Percentiles rank a stretch among this genome's conserved stretches.
Conservation (phyloP, 108 stramenopile genomes). For the Cyclostephanos tholiformis region DNA sequence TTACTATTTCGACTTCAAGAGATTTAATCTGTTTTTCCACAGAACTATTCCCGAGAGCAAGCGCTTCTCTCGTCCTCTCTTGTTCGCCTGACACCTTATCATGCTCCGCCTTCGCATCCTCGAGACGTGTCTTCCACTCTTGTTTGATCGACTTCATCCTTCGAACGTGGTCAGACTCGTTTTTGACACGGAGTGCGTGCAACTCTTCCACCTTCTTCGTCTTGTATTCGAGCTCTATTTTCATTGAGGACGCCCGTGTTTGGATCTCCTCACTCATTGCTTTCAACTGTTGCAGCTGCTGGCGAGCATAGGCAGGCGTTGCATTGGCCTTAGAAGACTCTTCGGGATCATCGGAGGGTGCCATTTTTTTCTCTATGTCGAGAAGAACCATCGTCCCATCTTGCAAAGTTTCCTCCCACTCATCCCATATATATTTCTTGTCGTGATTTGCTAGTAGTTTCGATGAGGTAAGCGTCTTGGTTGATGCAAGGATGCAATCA, state of each 20-base stretch:
- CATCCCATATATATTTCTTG: conserved; percentile 38
- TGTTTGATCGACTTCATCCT: conserved; percentile 29
- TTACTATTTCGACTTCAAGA: conserved; percentile 15
- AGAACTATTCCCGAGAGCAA: conserved; percentile 5
- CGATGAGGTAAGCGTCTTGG: not conserved
- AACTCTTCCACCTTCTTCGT: conserved; percentile 18
- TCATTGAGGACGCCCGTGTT: conserved; percentile 18
- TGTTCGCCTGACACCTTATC: conserved; percentile 15
- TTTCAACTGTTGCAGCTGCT: conserved; percentile 22
- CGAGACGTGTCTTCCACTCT: conserved; percentile 20
- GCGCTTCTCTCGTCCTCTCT: conserved; percentile 8
- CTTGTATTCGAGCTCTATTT: conserved; percentile 17
- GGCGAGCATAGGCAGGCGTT: conserved; percentile 14
- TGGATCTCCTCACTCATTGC: conserved; percentile 35
- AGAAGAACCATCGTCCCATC: conserved; percentile 6
- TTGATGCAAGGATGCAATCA: conserved; percentile 7
- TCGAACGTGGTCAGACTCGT: conserved; percentile 27
- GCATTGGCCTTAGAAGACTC: not conserved
- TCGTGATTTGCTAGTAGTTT: not conserved
- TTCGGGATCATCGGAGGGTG: conserved; percentile 9
- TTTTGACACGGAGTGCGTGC: conserved; percentile 21
- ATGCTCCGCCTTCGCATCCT: conserved; percentile 21
- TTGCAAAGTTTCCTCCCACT: conserved; percentile 26
- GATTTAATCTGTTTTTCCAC: conserved; percentile 23
- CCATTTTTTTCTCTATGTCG: conserved; percentile 7